Percentiles rank a stretch among this genome's conserved stretches.
Conservation (phyloP, 163 green algal species). For the Picocystis sp. region DNA sequence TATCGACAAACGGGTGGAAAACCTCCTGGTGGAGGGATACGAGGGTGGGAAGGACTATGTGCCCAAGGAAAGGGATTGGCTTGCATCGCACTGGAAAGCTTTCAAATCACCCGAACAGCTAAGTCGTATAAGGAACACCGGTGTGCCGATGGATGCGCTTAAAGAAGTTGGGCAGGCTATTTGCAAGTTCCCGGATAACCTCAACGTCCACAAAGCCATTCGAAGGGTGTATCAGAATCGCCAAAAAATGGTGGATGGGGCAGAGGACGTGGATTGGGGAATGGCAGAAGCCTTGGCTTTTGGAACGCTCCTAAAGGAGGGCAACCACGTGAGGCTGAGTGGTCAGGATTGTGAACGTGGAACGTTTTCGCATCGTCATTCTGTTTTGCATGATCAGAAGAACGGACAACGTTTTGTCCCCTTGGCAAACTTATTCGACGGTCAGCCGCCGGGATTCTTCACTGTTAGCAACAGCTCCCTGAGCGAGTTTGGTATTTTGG, state of each 20-base stretch:
- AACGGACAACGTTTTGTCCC: conserved; percentile 61
- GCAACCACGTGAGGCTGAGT: conserved; percentile 93
- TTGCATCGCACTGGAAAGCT: conserved; percentile 75
- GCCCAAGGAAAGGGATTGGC: conserved; percentile 64
- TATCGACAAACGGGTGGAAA: conserved; percentile 37
- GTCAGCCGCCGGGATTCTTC: conserved; percentile 55
- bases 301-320: conserved; percentile 84
- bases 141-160: conserved; percentile 24
- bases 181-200: conserved; percentile 60
- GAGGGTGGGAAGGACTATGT: conserved; percentile 65
- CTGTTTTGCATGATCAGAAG: conserved; percentile 32
- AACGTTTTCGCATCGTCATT: conserved; percentile 90
- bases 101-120: conserved; percentile 82
- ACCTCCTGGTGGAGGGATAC: conserved; percentile 60
- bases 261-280: conserved; percentile 76
- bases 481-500: conserved; percentile 88
- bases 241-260: conserved; percentile 49
- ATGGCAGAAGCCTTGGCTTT: conserved; percentile 91
- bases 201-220: conserved; percentile 73
- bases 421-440: conserved; percentile 62
- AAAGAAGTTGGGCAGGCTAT: conserved; percentile 56
- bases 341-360: conserved; percentile 95
- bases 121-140: conserved; percentile 85
- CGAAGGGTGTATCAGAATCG: conserved; percentile 80
- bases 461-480: conserved; percentile 83